Conservation (phyloP, 306 rosid genomes). For the Glycine tomentella region DNA sequence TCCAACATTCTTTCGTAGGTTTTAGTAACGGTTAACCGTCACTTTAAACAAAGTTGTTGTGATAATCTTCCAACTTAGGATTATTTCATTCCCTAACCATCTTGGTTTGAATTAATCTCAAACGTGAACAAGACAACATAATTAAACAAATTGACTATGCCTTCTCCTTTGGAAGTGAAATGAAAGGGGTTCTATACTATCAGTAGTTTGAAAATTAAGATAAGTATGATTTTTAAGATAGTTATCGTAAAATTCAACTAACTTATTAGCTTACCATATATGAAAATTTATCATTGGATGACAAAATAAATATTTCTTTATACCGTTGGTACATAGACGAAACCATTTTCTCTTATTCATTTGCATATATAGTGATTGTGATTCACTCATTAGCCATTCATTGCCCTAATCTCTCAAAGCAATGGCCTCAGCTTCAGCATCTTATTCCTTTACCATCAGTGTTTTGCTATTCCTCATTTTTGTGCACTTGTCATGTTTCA, state of each 20-base stretch:
- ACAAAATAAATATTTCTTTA: too few relatives aligned
- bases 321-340: not conserved
- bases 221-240: not conserved
- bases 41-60: slow-evolving; percentile 56
- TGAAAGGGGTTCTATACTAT: not conserved
- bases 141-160: slow-evolving; percentile 61
- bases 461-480: slow-evolving; percentile 53
- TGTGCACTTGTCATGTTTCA: slow-evolving; percentile 54
- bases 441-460: slow-evolving; percentile 42
- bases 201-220: not conserved
- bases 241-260: not conserved
- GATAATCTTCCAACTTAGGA: slow-evolving; percentile 40
- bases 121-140: slow-evolving; percentile 55
- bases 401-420: slow-evolving; percentile 31
- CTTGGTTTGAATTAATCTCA: slow-evolving; percentile 40
- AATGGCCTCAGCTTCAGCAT: slow-evolving; percentile 63
- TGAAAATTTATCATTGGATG: too few relatives aligned
- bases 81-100: slow-evolving; percentile 51
- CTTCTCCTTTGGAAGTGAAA: slow-evolving; percentile 44
- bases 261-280: too few relatives aligned
- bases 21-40: slow-evolving; percentile 75
- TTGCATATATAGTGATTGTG: slow-evolving; percentile 47
- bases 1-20: slow-evolving; percentile 37
- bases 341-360: not conserved
- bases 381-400: slow-evolving; percentile 45